Base-by-base conservation (phyloP, 1,284 basidiomycete genomes). In the Ustilago cynodontis region DNA sequence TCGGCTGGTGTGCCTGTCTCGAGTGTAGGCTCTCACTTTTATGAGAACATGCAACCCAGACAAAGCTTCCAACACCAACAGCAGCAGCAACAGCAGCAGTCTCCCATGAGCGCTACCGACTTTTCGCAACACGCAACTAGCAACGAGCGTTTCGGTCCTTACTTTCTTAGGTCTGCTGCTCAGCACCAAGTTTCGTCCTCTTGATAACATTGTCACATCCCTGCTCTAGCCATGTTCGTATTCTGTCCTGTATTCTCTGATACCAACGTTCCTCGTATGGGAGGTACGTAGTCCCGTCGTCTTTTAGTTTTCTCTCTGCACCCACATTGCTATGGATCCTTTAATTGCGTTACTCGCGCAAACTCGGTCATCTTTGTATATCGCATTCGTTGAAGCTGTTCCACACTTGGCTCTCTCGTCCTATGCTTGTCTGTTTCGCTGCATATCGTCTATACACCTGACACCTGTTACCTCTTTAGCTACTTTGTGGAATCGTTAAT, bases 401-500 rank as follows among this genome's bases (percentile, higher is more conserved):
- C 26, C 11, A 26, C 28, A 20, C 31, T 11, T 63, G 26, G 11
- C 14, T 18, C 9, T 47, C 16, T 47, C 14, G 16, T n/a, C 26
- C 16, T 31, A 14, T 31, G 33, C 11, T 31, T 20, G 29, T 41
- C 14, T 24, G 28, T 31, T 55, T 11, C 28, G 29, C 16, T 24
- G 41, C 47, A 47, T 49, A 49, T 50, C 33, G 43, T 28, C 20
- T 18, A 26, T 33, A 39, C 39, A 26, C 20, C 39, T 47, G 45
- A 13, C 45, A 20, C 28, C 41, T 43, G 11, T 20, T 49, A 22
- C 24, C 35, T 3, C 37, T 35, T 16, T 45, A 43, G 26, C 28
- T 20, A 16, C 37, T 24, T 53, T 57, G 37, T 37, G 66, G 66
- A 68, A 59, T 49, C 28, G 56, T 63, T 59, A 64, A 70, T 64